Percentiles rank a stretch among this genome's conserved stretches.
These are phyloP conservation scores for Saccharomyces mikatae DNA, from an alignment of 805 yeast species.

Conservation along the genomic window DNA sequence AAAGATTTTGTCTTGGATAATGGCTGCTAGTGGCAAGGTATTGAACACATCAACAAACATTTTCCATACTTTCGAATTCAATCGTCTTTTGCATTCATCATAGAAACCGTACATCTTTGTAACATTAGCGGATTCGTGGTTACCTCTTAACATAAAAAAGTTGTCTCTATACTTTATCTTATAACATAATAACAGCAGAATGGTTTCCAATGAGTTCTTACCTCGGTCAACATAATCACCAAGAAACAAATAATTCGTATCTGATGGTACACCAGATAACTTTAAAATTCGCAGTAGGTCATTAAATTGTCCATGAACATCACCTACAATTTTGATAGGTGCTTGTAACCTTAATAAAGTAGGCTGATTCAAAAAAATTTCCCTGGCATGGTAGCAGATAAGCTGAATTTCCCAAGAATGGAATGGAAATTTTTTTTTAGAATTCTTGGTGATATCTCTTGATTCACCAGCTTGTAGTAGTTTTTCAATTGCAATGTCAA, in stretches of 20 bases:
- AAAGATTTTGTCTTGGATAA: slow-evolving; percentile 89
- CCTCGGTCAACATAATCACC: slow-evolving; percentile 99
- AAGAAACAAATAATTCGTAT: slow-evolving; percentile 80
- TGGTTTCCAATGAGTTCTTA: slow-evolving; percentile 90
- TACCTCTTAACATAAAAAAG: slow-evolving; percentile 86
- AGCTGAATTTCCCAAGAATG: slow-evolving; percentile 46
- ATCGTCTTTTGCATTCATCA: slow-evolving; percentile 93
- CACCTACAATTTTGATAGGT: slow-evolving; percentile 81
- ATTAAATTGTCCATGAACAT: slow-evolving; percentile 93
- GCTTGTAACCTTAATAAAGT: slow-evolving; percentile 58
- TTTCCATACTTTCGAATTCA: slow-evolving; percentile 89
- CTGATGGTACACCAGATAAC: slow-evolving; percentile 93
- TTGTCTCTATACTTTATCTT: slow-evolving; percentile 95
- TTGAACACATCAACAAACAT: slow-evolving; percentile 89
- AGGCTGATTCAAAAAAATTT: slow-evolving; percentile 57
- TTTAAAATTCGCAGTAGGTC: slow-evolving; percentile 86
- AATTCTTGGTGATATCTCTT: slow-evolving; percentile 20
- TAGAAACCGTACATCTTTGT: slow-evolving; percentile 95
- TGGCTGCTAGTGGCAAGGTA: slow-evolving; percentile 89
- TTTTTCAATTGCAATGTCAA: slow-evolving; percentile 57
- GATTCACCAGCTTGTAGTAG: slow-evolving; percentile 46
- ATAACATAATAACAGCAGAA: slow-evolving; percentile 77
- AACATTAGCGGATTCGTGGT: slow-evolving; percentile 95
- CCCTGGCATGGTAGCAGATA: slow-evolving; percentile 50
- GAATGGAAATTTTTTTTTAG: slow-evolving; percentile 37